Evolutionary conservation across 1,139 yeast species (phyloP), one percentile per base, ranked within the genome.

Genomic region (Geotrichum histeridarum): DNA sequence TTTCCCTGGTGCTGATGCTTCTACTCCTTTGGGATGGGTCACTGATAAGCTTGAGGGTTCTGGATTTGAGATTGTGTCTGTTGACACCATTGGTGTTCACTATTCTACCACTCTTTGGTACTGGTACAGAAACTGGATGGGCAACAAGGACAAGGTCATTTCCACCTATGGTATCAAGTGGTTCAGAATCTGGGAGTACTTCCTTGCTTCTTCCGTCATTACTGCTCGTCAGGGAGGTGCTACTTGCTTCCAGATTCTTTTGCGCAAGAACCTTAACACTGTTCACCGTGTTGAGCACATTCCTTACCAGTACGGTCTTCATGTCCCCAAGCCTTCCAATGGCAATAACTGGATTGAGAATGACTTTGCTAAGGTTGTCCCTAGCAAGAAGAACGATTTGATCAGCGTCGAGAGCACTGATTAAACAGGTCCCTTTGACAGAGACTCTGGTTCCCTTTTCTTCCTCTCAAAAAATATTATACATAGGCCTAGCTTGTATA

Each of bases 1-100:
- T 69, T 89, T 89, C 89, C 96, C 97, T 48, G 97, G 96, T 74
- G 96, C 96, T 54, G 97, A 89, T 74, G 96, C 96, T 50, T 87
- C 95, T 8, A 90, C 97, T 55, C 96, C 97, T 50, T 80, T 90
- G 65, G 88, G 89, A 56, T 90, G 86, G 70, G 93, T 87, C 61
- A 77, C 84, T 59, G 80, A 84, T 60, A 77, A 81, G 63, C 80
- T 90, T 69, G 97, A 89, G 75, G 82, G 82, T 42, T 82, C 85
- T 60, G 96, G 96, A 2, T 89, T 89, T 70, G 97, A 89, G 75
- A 81, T 87, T 64, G 91, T 84, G 54, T 78, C 87, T 50, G 75
- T 86, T 59, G 97, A 90, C 73, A 89, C 86, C 72, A 85, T 89
- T 65, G 96, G 97, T 71, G 95, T 89, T 55, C 93, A 87, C 70